Base-by-base conservation (phyloP, 805 yeast genomes). In the Candida nemodendra region DNA sequence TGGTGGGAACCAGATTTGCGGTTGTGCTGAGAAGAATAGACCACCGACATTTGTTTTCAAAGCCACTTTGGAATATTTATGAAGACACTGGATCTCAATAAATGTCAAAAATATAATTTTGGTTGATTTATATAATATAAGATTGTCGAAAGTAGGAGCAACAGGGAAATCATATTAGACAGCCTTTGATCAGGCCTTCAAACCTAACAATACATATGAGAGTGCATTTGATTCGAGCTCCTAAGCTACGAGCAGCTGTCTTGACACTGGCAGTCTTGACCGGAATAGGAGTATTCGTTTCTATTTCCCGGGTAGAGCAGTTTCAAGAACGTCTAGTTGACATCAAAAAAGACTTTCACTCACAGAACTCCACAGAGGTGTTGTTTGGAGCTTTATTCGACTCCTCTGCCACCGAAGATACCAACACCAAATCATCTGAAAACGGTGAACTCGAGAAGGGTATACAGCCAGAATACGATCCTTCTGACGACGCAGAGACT, bases 151-250 rank as follows among this genome's bases (percentile, higher is more conserved):
- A n/a, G n/a, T n/a, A n/a, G n/a, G n/a, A n/a, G n/a, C n/a, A n/a
- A n/a, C n/a, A n/a, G n/a, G n/a, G n/a, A n/a, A n/a, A n/a, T n/a
- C n/a, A n/a, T n/a, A n/a, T n/a, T n/a, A n/a, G n/a, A n/a, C n/a
- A n/a, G n/a, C n/a, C n/a, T n/a, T n/a, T n/a, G n/a, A n/a, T n/a
- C n/a, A n/a, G n/a, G n/a, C n/a, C n/a, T n/a, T n/a, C n/a, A n/a
- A n/a, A n/a, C n/a, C n/a, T n/a, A n/a, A n/a, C n/a, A 9, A 26
- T 26, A 26, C 16, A 26, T 26, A 34, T 38, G 42, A 42, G 42
- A 34, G 34, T 42, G 13, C 27, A 35, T 15, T 34, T 42, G 39
- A 9, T 42, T 16, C 42, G 46, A 15, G 34, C 31, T 6, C 41
- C 46, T 2, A 24, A 30, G 11, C 24, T 21, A 8, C 24, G 24